A percentile compares a stretch with the other conserved stretches of the same genome.
Conservation (phyloP, 768 basidiomycete genomes). For the Lactifluus subvellereus region DNA sequence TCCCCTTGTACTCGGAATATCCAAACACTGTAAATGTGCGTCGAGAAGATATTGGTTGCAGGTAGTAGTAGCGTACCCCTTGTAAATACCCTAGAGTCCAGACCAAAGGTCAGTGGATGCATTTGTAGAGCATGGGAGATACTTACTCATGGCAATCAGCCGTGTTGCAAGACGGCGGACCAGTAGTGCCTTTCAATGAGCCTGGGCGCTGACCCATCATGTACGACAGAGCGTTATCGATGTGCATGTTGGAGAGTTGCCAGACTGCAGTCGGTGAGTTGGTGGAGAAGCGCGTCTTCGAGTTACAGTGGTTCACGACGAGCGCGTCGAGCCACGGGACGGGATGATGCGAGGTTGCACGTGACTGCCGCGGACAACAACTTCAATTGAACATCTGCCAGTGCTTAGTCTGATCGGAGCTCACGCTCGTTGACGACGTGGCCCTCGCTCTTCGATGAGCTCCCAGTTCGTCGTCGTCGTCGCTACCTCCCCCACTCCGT, state of each 20-base stretch:
- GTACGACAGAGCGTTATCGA: slow-evolving; percentile 10
- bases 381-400: no score
- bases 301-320: background rate
- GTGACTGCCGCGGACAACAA: no score
- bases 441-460: no score
- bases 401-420: no score
- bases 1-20: slow-evolving; percentile 63
- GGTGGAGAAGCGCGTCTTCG: no score
- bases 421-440: no score
- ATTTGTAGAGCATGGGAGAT: background rate
- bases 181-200: background rate
- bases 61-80: background rate
- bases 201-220: slow-evolving; percentile 1
- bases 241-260: background rate
- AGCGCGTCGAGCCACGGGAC: background rate
- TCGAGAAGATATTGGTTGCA: background rate
- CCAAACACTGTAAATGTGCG: slow-evolving; percentile 54
- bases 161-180: background rate
- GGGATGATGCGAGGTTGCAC: no score
- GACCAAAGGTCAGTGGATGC: background rate
- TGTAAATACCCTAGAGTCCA: slow-evolving; percentile 9
- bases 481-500: no score
- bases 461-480: no score
- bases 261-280: background rate
- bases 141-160: slow-evolving; percentile 14